Percentiles rank a stretch among this genome's conserved stretches.
phyloP scores from a whole-genome alignment of 345 rosid species.

The Salix viminalis region DNA sequence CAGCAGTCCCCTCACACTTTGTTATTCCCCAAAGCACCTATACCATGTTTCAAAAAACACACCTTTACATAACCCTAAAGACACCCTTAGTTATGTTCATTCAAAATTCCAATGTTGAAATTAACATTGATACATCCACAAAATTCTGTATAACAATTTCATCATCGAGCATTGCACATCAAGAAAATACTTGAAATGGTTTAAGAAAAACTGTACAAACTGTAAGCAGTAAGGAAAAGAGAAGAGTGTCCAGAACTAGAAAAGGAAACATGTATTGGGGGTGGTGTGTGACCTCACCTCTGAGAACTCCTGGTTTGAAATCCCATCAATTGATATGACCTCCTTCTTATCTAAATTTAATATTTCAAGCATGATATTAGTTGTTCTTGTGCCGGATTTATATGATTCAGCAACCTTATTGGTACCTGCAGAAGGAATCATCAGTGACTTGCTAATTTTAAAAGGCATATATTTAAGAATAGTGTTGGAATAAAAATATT shows the following conservation, averaged over 20 bases:
- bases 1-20: too few species aligned
- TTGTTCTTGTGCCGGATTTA: constrained; percentile 52
- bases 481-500: constrained; percentile 1
- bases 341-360: constrained; percentile 69
- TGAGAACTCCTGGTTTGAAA: constrained; percentile 83
- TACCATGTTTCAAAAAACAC: too few species aligned
- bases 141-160: too few species aligned
- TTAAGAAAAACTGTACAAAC: too few species aligned
- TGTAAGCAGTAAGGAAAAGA: too few species aligned
- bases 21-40: too few species aligned
- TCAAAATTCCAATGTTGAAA: too few species aligned
- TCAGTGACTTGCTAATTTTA: constrained; percentile 10
- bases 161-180: background rate
- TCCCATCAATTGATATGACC: constrained; percentile 57
- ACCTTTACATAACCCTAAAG: too few species aligned
- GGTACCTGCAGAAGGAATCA: constrained; percentile 50
- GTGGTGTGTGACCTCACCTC: constrained; percentile 48
- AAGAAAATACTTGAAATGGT: background rate
- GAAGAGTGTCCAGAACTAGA: background rate
- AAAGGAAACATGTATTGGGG: background rate
- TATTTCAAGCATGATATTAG: constrained; percentile 66
- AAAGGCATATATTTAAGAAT: background rate
- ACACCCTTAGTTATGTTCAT: too few species aligned
- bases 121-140: too few species aligned
- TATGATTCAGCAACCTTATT: constrained; percentile 55